A percentile compares a stretch with the other conserved stretches of the same genome.
Conservation (phyloP, 208 protist genomes). For the Herpetomonas tarakana region DNA sequence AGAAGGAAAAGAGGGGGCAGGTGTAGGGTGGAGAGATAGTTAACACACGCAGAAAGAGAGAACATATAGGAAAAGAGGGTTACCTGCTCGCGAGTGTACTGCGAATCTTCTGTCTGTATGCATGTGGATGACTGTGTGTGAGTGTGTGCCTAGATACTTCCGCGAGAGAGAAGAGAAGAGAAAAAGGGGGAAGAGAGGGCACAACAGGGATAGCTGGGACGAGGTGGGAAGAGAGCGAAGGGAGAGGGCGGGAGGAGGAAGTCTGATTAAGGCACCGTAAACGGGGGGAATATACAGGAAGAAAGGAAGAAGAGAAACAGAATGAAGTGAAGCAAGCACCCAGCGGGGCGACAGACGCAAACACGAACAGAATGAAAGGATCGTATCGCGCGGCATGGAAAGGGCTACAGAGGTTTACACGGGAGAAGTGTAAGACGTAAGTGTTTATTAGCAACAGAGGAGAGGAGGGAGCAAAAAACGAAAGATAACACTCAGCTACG, state of each 20-base stretch:
- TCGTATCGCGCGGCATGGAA: too few relatives aligned
- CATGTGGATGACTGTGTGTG: background rate
- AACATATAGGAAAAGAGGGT: background rate
- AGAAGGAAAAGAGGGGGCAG: too few relatives aligned
- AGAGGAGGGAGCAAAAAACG: too few relatives aligned
- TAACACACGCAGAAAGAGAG: background rate
- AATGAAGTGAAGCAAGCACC: too few relatives aligned
- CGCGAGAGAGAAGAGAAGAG: background rate
- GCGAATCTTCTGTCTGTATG: background rate
- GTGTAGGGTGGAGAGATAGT: too few relatives aligned
- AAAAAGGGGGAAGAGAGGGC: constrained; percentile 4
- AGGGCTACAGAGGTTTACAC: too few relatives aligned
- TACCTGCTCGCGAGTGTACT: background rate
- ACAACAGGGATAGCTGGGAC: background rate
- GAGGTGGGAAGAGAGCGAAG: too few relatives aligned
- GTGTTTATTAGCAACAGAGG: background rate
- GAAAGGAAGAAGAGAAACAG: constrained; percentile 18
- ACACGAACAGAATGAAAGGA: background rate
- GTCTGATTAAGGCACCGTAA: background rate
- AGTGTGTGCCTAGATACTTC: background rate
- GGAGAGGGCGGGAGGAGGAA: too few relatives aligned
- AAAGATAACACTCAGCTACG: too few relatives aligned
- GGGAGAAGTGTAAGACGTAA: background rate
- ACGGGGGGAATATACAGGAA: background rate
- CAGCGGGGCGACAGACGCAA: background rate